Conservation (phyloP, 2,329 filamentous ascomycete species). For the Clarireedia homoeocarpa region DNA sequence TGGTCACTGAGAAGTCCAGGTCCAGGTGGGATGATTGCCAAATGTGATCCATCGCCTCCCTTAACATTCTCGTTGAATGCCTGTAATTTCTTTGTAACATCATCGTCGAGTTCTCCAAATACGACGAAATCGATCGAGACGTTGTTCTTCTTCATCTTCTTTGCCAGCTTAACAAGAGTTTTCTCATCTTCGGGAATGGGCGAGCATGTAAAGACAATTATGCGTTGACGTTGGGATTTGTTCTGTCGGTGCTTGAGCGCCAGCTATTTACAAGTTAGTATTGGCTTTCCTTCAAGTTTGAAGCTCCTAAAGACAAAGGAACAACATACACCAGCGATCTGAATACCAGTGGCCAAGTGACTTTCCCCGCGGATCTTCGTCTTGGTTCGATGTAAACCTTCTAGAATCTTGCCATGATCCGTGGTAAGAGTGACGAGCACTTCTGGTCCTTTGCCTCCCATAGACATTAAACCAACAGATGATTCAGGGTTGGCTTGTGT, state of each 20-base stretch:
- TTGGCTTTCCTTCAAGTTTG: neutral
- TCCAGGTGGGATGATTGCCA: slow-evolving; percentile 85
- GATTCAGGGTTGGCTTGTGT: slow-evolving; percentile 94
- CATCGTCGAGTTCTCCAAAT: slow-evolving; percentile 88
- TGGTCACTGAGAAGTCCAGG: slow-evolving; percentile 89
- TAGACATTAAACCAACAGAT: slow-evolving; percentile 95
- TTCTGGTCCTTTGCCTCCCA: slow-evolving; percentile 96
- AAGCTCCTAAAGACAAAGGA: neutral
- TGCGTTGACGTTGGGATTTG: slow-evolving; percentile 91
- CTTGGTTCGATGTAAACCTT: slow-evolving; percentile 81
- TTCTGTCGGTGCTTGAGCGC: slow-evolving; percentile 97
- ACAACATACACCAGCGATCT: slow-evolving; percentile 77
- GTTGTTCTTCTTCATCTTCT: slow-evolving; percentile 98
- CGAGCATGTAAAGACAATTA: slow-evolving; percentile 95
- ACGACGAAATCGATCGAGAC: slow-evolving; percentile 90
- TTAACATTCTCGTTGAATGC: slow-evolving; percentile 93
- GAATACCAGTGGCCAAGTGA: slow-evolving; percentile 87
- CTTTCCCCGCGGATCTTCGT: slow-evolving; percentile 84
- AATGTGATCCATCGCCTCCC: slow-evolving; percentile 80
- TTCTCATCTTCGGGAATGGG: slow-evolving; percentile 86
- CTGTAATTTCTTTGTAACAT: slow-evolving; percentile 85
- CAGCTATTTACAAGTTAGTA: slow-evolving; percentile 48
- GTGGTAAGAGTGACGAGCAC: slow-evolving; percentile 94
- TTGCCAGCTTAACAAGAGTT: slow-evolving; percentile 78
- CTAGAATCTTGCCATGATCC: slow-evolving; percentile 91